Evolutionary conservation across 1,139 yeast genomes (phyloP).

Genomic region (Yamadazyma songkhlaensis): DNA sequence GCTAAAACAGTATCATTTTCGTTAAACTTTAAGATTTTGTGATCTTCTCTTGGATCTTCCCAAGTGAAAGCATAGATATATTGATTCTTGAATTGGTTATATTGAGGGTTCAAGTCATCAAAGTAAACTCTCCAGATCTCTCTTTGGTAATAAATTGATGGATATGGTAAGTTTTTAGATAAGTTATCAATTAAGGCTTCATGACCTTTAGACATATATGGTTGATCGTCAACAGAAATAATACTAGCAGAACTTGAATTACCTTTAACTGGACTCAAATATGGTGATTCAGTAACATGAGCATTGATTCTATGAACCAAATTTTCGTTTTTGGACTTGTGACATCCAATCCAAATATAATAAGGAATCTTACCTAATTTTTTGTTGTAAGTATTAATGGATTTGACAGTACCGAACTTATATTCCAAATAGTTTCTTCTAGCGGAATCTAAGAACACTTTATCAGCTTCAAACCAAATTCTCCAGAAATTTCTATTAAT

Average conservation of each 20-base stretch:
- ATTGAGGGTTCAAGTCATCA: slow-evolving; percentile 66
- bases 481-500: slow-evolving; percentile 78
- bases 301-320: slow-evolving; percentile 65
- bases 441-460: slow-evolving; percentile 74
- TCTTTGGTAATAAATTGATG: slow-evolving; percentile 72
- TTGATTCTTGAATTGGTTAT: slow-evolving; percentile 71
- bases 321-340: slow-evolving; percentile 59
- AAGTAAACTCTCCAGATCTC: slow-evolving; percentile 79
- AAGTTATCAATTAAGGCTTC: slow-evolving; percentile 69
- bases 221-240: slow-evolving; percentile 16
- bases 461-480: slow-evolving; percentile 83
- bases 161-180: slow-evolving; percentile 68
- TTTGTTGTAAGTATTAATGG: slow-evolving; percentile 63
- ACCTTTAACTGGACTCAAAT: slow-evolving; percentile 55
- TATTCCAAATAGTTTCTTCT: slow-evolving; percentile 83
- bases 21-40: slow-evolving; percentile 57
- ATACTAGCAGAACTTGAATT: slow-evolving; percentile 6
- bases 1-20: slow-evolving; percentile 73
- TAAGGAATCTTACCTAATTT: slow-evolving; percentile 73
- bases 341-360: slow-evolving; percentile 81
- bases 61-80: slow-evolving; percentile 85
- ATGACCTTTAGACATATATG: slow-evolving; percentile 61
- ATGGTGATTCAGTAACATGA: slow-evolving; percentile 77
- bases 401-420: slow-evolving; percentile 74
- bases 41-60: slow-evolving; percentile 88